These are phyloP conservation scores for Torulaspora franciscae DNA, from an alignment of 805 yeast genomes.

Conservation along the genomic window DNA sequence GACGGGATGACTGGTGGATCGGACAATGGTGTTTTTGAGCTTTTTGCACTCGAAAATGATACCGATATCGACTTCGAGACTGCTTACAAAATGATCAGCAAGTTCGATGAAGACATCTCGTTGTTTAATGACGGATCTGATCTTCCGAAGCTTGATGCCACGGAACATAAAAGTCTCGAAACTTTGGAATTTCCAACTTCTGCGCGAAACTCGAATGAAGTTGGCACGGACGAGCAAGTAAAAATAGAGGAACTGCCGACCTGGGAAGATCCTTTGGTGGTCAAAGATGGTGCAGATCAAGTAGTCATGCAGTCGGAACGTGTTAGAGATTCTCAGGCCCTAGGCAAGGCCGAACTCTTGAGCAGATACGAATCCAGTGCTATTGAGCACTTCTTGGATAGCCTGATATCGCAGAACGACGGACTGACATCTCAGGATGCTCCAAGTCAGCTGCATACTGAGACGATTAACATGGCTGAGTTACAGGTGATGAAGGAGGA, in stretches of 20 bases:
- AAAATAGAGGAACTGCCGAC: neutral
- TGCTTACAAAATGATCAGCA: slow-evolving; percentile 32
- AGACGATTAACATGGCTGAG: slow-evolving; percentile 3
- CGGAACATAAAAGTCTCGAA: neutral
- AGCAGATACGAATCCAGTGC: slow-evolving; percentile 34
- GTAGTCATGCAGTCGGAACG: neutral
- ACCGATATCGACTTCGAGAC: slow-evolving; percentile 35
- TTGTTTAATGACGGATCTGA: slow-evolving; percentile 4
- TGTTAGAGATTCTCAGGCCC: neutral
- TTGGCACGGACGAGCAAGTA: neutral
- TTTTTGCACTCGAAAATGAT: slow-evolving; percentile 30
- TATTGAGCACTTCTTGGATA: slow-evolving; percentile 33
- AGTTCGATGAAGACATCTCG: slow-evolving; percentile 18
- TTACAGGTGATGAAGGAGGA: neutral
- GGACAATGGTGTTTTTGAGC: slow-evolving; percentile 15
- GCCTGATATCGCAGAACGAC: slow-evolving; percentile 16
- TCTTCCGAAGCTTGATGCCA: slow-evolving; percentile 9
- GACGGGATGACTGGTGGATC: slow-evolving; percentile 7
- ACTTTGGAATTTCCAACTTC: neutral
- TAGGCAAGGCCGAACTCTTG: slow-evolving; percentile 18
- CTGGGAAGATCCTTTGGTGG: neutral
- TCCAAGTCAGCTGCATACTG: neutral
- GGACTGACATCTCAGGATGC: neutral
- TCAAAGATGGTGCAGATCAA: neutral
- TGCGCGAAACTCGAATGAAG: neutral